A percentile compares a stretch with the other conserved stretches of the same genome.
phyloP scores from a whole-genome alignment of 73 alveolate genomes.

The Strombidium stylifer region DNA sequence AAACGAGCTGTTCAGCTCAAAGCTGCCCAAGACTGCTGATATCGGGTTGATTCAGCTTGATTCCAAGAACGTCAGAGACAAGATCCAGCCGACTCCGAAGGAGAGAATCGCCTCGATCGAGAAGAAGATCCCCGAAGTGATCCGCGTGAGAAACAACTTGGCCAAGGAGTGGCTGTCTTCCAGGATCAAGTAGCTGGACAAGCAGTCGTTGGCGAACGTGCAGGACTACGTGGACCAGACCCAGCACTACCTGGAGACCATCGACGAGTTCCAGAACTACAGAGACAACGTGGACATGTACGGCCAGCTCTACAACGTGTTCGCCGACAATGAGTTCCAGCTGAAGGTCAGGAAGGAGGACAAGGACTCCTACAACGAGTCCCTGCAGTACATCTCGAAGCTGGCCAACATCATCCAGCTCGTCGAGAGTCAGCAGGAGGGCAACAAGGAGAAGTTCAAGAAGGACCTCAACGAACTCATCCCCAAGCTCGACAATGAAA shows the following conservation, averaged over 20 bases:
- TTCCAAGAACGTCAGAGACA: constrained; percentile 26
- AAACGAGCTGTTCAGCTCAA: constrained; percentile 3
- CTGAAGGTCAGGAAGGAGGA: constrained; percentile 50
- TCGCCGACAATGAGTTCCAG: constrained; percentile 43
- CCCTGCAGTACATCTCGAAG: constrained; percentile 28
- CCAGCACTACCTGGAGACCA: constrained; percentile 27
- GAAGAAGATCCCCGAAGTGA: constrained; percentile 32
- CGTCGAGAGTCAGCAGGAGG: constrained; percentile 40
- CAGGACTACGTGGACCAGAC: constrained; percentile 57
- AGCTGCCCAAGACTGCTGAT: constrained; percentile 43
- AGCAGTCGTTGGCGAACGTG: constrained; percentile 48
- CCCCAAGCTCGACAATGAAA: constrained; percentile 36
- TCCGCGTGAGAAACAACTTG: constrained; percentile 33
- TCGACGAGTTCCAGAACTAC: constrained; percentile 51
- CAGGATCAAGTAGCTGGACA: constrained; percentile 23
- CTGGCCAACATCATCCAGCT: constrained; percentile 18
- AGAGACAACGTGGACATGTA: constrained; percentile 54
- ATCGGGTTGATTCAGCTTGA: constrained; percentile 47
- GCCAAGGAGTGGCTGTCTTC: constrained; percentile 51
- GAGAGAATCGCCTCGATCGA: constrained; percentile 39
- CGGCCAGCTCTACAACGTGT: constrained; percentile 38
- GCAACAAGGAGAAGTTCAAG: constrained; percentile 45
- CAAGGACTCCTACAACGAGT: constrained; percentile 49
- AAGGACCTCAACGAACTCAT: constrained; percentile 31
- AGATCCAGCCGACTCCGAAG: constrained; percentile 47